A percentile compares a stretch with the other conserved stretches of the same genome.
Evolutionary conservation across 495 filamentous ascomycete genomes (phyloP).

Genomic region (Talaromyces adpressus): DNA sequence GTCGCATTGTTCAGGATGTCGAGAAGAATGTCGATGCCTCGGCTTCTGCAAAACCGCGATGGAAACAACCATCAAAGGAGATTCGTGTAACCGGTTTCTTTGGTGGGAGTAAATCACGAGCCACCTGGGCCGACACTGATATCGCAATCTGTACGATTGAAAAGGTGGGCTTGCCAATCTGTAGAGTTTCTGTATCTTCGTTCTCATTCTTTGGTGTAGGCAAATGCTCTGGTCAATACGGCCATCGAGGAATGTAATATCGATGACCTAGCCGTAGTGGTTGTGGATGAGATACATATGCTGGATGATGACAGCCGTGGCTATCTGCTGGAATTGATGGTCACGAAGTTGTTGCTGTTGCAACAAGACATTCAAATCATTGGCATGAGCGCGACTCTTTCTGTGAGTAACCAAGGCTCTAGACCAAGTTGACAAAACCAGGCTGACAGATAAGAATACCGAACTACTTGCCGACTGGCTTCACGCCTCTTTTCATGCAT

Average conservation of each 20-base stretch:
- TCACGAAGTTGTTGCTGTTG: slow-evolving; percentile 66
- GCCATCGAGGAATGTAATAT: slow-evolving; percentile 69
- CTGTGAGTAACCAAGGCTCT: slow-evolving; percentile 30
- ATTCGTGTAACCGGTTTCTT: slow-evolving; percentile 69
- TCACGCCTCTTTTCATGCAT: slow-evolving; percentile 63
- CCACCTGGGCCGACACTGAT: slow-evolving; percentile 69
- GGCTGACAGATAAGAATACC: slow-evolving; percentile 49
- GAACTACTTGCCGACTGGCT: slow-evolving; percentile 65
- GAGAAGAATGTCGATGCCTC: slow-evolving; percentile 32
- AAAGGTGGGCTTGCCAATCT: slow-evolving; percentile 48
- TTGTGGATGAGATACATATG: slow-evolving; percentile 80
- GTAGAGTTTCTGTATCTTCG: neutral
- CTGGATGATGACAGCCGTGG: slow-evolving; percentile 73
- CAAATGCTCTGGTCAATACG: slow-evolving; percentile 70
- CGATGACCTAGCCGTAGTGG: slow-evolving; percentile 56
- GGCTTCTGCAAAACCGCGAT: slow-evolving; percentile 20
- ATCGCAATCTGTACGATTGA: slow-evolving; percentile 79
- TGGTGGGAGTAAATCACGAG: slow-evolving; percentile 59
- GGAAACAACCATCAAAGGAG: slow-evolving; percentile 27
- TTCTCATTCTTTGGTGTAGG: slow-evolving; percentile 35
- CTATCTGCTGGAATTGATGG: slow-evolving; percentile 73
- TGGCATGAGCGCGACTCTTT: slow-evolving; percentile 78
- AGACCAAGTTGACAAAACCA: neutral
- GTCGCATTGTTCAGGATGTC: slow-evolving; percentile 59
- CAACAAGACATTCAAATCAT: slow-evolving; percentile 66